Evolutionary conservation across 768 basidiomycete species (phyloP).

Genomic region (Tulasnella sp.): DNA sequence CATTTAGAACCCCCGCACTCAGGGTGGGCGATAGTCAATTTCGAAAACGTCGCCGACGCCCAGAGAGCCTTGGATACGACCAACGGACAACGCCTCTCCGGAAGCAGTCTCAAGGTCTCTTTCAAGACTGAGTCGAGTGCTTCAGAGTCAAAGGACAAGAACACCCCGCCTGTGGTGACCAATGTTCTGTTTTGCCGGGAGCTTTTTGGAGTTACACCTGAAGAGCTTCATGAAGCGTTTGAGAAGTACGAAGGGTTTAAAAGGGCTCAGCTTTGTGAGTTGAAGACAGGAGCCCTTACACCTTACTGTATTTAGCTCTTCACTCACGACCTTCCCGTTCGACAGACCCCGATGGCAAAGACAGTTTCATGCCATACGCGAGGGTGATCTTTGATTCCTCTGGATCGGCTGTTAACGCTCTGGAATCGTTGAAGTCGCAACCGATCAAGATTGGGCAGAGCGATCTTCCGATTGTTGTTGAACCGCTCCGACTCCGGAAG

Average conservation of each 20-base stretch:
- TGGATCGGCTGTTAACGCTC: background rate
- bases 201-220: background rate
- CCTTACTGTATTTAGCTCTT: background rate
- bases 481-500: background rate
- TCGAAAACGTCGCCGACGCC: background rate
- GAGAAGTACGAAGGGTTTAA: background rate
- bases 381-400: slow-evolving; percentile 6
- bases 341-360: slow-evolving; percentile 2
- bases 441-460: background rate
- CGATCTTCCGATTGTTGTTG: background rate
- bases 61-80: background rate
- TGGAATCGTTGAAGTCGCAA: background rate
- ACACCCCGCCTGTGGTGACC: background rate
- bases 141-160: background rate
- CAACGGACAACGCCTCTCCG: background rate
- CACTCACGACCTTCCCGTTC: background rate
- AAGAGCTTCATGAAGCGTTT: slow-evolving; percentile 3
- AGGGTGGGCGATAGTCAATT: background rate
- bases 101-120: background rate
- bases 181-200: slow-evolving; percentile 16
- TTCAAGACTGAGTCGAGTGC: background rate
- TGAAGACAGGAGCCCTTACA: background rate
- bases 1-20: background rate
- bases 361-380: slow-evolving; percentile 14
- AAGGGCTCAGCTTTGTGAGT: background rate